phyloP scores from a whole-genome alignment of 1,284 basidiomycete genomes.

The Irpex sp. region DNA sequence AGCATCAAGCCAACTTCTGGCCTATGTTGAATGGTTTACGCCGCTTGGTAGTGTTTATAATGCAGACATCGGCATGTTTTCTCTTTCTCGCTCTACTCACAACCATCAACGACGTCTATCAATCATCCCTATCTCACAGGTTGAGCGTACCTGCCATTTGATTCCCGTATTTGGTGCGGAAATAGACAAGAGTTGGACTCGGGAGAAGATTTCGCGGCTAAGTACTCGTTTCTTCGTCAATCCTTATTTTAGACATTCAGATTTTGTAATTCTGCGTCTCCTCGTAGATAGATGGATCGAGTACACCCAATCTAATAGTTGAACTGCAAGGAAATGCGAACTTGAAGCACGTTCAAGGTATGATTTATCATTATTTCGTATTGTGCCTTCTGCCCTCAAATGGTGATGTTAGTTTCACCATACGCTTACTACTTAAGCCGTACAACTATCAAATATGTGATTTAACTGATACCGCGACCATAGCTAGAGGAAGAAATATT shows the following conservation, averaged over 20 bases:
- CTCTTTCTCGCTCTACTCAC: slow-evolving; percentile 14
- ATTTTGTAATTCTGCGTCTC: slow-evolving; percentile 6
- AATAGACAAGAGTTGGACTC: not conserved
- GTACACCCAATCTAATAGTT: not conserved
- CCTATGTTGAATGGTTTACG: slow-evolving; percentile 26
- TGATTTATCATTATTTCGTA: too few species aligned
- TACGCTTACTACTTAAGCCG: too few species aligned
- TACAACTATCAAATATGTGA: too few species aligned
- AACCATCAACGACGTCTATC: slow-evolving; percentile 10
- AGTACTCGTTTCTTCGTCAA: slow-evolving; percentile 10
- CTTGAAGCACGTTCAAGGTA: too few species aligned
- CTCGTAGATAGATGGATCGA: slow-evolving; percentile 7
- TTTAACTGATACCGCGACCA: too few species aligned
- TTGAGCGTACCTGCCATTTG: slow-evolving; percentile 10
- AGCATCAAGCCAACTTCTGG: slow-evolving; percentile 9
- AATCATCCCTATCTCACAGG: slow-evolving; percentile 16
- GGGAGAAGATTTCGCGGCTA: slow-evolving; percentile 4
- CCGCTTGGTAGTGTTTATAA: slow-evolving; percentile 10
- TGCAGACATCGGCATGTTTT: slow-evolving; percentile 12
- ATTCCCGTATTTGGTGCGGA: not conserved
- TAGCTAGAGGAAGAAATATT: too few species aligned
- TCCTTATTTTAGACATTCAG: slow-evolving; percentile 5
- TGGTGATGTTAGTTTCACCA: too few species aligned
- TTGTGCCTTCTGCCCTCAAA: too few species aligned
- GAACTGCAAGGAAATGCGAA: too few species aligned